Evolutionary conservation across 78 protist genomes (phyloP).

Genomic region (Dictyostelium brefeldianum): DNA sequence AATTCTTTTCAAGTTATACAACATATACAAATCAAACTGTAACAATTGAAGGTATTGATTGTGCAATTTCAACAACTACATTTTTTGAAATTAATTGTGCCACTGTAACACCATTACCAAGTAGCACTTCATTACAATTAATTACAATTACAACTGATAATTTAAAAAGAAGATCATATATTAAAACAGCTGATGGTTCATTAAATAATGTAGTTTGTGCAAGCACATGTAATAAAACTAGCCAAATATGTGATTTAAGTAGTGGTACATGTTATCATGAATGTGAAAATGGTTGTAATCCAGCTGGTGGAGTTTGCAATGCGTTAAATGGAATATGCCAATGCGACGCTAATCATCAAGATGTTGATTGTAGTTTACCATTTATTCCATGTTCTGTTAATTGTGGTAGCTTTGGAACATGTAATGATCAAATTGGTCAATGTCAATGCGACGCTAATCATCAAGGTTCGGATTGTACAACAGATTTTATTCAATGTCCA

Average conservation of each 20-base stretch:
- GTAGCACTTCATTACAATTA: neutral
- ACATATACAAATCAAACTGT: neutral
- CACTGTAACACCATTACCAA: neutral
- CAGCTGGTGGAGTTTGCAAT: neutral
- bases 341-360: neutral
- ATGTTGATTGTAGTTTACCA: neutral
- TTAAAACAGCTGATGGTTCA: neutral
- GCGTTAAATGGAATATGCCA: neutral
- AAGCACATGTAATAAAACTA: neutral
- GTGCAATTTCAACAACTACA: neutral
- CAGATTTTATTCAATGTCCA: neutral
- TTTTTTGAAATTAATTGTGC: neutral
- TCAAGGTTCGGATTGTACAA: neutral
- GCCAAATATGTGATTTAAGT: neutral
- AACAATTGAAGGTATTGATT: neutral
- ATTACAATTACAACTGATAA: neutral
- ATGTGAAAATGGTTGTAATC: constrained; percentile 16
- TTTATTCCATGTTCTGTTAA: neutral
- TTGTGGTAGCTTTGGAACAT: neutral
- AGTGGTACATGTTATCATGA: neutral
- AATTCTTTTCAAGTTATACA: constrained; percentile 1
- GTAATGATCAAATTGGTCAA: neutral
- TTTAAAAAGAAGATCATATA: neutral
- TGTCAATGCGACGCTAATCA: neutral
- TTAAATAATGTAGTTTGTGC: neutral